These are phyloP conservation scores for Daedaleopsis sinensis DNA, from an alignment of 768 basidiomycete genomes.

Conservation along the genomic window DNA sequence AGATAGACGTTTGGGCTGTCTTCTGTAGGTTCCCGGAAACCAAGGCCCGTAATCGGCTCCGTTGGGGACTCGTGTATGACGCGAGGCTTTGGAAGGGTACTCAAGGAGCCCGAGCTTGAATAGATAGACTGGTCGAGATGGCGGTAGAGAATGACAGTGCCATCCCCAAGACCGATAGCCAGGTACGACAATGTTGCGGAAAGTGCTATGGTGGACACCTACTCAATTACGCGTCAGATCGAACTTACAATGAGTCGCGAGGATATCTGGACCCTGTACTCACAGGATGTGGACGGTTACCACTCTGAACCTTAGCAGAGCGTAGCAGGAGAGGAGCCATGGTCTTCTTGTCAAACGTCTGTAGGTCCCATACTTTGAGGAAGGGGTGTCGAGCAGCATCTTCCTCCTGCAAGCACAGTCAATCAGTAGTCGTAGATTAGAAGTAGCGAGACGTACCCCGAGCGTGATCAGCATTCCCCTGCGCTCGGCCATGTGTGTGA, in stretches of 20 bases:
- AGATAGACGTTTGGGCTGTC: constrained; percentile 51
- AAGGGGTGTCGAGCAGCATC: constrained; percentile 64
- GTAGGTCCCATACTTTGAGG: constrained; percentile 89
- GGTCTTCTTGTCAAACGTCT: constrained; percentile 66
- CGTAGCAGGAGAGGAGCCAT: constrained; percentile 66
- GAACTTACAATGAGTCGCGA: not conserved
- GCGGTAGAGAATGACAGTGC: constrained; percentile 88
- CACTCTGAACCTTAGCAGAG: constrained; percentile 74
- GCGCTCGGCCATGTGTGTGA: constrained; percentile 85
- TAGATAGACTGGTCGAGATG: constrained; percentile 90
- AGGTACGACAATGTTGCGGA: constrained; percentile 81
- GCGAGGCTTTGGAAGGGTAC: constrained; percentile 83
- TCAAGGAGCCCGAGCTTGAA: constrained; percentile 62
- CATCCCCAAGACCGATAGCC: constrained; percentile 93
- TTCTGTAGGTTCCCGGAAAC: constrained; percentile 69
- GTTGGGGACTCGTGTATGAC: constrained; percentile 80
- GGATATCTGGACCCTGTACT: constrained; percentile 15
- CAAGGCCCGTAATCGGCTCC: constrained; percentile 92
- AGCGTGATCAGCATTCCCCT: constrained; percentile 85
- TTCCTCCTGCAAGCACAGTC: constrained; percentile 64
- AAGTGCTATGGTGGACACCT: constrained; percentile 82
- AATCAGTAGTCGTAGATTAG: not conserved
- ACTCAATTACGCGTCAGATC: not conserved
- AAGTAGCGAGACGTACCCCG: constrained; percentile 60
- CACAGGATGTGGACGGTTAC: constrained; percentile 81